Percentiles rank a stretch among this genome's conserved stretches.
Evolutionary conservation across 1,284 basidiomycete species (phyloP).

Genomic region (Xerocomus subilludens): DNA sequence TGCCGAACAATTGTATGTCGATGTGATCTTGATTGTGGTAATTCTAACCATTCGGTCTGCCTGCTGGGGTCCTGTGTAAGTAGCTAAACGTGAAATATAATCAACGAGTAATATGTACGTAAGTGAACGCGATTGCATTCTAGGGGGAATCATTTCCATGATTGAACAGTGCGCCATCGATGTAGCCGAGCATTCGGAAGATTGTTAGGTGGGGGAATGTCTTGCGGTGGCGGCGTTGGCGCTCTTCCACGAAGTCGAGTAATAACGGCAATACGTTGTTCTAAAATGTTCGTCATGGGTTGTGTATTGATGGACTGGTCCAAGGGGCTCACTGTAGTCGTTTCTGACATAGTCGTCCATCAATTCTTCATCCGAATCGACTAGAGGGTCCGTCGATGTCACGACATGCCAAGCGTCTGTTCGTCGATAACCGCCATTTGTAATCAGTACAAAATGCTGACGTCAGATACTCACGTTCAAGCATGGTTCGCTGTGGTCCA

Average conservation of each 20-base stretch:
- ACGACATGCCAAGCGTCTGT: slow-evolving; percentile 78
- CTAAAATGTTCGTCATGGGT: slow-evolving; percentile 48
- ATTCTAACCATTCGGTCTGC: slow-evolving; percentile 4
- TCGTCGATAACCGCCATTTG: slow-evolving; percentile 3
- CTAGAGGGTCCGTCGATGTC: slow-evolving; percentile 69
- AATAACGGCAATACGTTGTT: slow-evolving; percentile 63
- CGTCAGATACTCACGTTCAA: slow-evolving; percentile 48
- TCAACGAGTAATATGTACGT: slow-evolving; percentile 31
- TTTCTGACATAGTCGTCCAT: slow-evolving; percentile 69
- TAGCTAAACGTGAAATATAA: slow-evolving; percentile 12
- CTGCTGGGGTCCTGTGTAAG: not conserved
- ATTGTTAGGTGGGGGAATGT: slow-evolving; percentile 21
- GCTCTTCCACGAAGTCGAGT: slow-evolving; percentile 58
- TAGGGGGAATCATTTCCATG: slow-evolving; percentile 51
- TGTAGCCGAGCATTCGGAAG: slow-evolving; percentile 49
- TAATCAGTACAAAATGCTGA: not conserved
- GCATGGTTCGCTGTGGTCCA: slow-evolving; percentile 54
- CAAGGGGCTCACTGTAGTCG: slow-evolving; percentile 68
- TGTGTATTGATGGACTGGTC: not conserved
- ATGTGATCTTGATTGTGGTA: not conserved
- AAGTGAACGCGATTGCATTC: slow-evolving; percentile 13
- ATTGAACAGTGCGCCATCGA: slow-evolving; percentile 56
- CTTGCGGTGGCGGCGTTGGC: slow-evolving; percentile 58
- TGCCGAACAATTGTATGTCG: not conserved
- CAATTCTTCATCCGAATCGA: slow-evolving; percentile 77